phyloP scores from a whole-genome alignment of 2,329 filamentous ascomycete species.

The Hirsutella minnesotensis region DNA sequence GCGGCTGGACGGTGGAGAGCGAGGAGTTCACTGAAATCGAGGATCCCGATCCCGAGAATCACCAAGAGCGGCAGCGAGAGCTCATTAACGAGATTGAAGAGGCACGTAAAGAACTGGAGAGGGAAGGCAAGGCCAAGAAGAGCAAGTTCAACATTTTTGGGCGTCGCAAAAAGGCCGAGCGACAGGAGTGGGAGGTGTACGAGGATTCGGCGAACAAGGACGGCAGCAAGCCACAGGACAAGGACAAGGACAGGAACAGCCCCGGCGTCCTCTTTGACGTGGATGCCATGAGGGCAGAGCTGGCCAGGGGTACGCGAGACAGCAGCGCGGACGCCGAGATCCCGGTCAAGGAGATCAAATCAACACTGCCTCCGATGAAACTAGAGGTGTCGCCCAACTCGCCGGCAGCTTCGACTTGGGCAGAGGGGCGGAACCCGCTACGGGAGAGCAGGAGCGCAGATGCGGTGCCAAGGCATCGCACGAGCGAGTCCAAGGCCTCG shows the following conservation, averaged over 20 bases:
- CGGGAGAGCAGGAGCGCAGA: slow-evolving; percentile 38
- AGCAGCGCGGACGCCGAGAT: slow-evolving; percentile 39
- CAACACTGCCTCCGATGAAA: slow-evolving; percentile 83
- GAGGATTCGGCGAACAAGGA: slow-evolving; percentile 49
- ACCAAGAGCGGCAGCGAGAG: slow-evolving; percentile 75
- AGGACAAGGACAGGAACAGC: slow-evolving; percentile 36
- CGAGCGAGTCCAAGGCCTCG: neutral
- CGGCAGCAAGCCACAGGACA: slow-evolving; percentile 12
- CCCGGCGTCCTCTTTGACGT: slow-evolving; percentile 79
- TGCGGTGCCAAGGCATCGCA: slow-evolving; percentile 12
- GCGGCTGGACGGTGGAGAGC: slow-evolving; percentile 82
- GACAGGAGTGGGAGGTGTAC: slow-evolving; percentile 91
- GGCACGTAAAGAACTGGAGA: slow-evolving; percentile 75
- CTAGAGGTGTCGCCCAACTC: slow-evolving; percentile 42
- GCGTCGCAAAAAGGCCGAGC: slow-evolving; percentile 67
- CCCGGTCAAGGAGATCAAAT: slow-evolving; percentile 69
- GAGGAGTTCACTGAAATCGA: slow-evolving; percentile 96
- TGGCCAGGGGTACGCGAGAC: slow-evolving; percentile 54
- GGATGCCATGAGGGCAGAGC: slow-evolving; percentile 79
- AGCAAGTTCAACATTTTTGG: slow-evolving; percentile 65
- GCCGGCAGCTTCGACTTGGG: slow-evolving; percentile 10
- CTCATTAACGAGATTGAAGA: slow-evolving; percentile 96
- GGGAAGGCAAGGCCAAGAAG: slow-evolving; percentile 57
- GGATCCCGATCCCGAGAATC: slow-evolving; percentile 91
- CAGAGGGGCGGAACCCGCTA: slow-evolving; percentile 13